Base-by-base conservation (phyloP, 768 basidiomycete genomes). In the Rhizopogon salebrosus region DNA sequence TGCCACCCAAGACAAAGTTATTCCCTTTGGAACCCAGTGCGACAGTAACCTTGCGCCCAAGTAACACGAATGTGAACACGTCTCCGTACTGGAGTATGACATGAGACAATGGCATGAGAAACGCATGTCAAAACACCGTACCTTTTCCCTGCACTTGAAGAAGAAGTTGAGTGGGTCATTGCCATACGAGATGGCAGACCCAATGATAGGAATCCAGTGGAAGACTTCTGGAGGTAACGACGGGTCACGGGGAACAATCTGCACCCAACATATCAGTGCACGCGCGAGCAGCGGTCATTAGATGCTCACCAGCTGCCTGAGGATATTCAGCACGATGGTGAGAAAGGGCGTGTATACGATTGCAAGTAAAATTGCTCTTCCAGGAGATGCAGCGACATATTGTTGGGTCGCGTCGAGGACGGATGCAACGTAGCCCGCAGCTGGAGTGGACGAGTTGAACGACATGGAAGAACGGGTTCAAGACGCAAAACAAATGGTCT, bases 1-100 rank as follows among this genome's bases (percentile, higher is more conserved):
- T 97, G 23, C 97, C 97, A 51, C 97, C 95, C 20, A 98, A 80
- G 45, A 98, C 74, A 60, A 97, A 88, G 72, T 98, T 93, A 70
- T 89, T 95, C 20, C 97, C 97, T 67, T 88, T 89, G 20, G 92
- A 76, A 34, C 94, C 91, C 20, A 98, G 79, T 3, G 92, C 85
- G 48, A 95, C 94, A 2, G 95, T 98, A 59, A 98, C 83, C 48
- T 82, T 84, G 55, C 92, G 84, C 37, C 97, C 97, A 51, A 98
- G 72, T 7, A 99, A 72, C 38, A 94, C 76, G 72, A 97, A 98
- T 1, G 95, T 95, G 75, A 98, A 99, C n/a, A 98, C 84, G 56
- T 97, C 81, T 52, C 97, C 97, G 62, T 98, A 87, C 97, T 99
- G 54, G 31, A 24, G 22, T 38, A 20, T 4, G 29, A 55, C 40